phyloP scores from a whole-genome alignment of 345 rosid species.

The thale cress (Arabidopsis thaliana) region DNA sequence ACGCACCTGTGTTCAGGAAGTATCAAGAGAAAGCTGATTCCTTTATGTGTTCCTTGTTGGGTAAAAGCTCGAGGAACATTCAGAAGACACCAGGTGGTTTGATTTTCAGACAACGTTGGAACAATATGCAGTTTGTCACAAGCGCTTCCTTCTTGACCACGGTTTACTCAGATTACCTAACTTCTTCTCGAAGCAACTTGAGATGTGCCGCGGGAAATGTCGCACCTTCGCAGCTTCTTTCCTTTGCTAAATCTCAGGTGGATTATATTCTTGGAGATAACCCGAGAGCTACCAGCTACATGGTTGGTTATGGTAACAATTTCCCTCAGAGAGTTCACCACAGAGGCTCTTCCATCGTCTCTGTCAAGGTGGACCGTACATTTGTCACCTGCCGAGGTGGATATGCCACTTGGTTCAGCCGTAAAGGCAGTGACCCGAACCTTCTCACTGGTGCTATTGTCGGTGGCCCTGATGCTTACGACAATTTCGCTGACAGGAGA shows the following conservation, averaged over 20 bases:
- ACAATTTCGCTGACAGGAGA: conserved; percentile 89
- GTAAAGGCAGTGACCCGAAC: conserved; percentile 85
- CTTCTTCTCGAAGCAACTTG: conserved; percentile 66
- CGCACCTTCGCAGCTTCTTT: conserved; percentile 66
- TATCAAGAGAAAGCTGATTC: conserved; percentile 85
- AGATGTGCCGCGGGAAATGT: conserved; percentile 69
- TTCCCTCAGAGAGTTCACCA: conserved; percentile 93
- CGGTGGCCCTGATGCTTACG: conserved; percentile 97
- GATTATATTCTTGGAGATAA: conserved; percentile 98
- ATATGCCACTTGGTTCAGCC: conserved; percentile 85
- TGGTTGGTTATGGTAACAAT: conserved; percentile 98
- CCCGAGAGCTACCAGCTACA: conserved; percentile 93
- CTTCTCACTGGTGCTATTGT: conserved; percentile 89
- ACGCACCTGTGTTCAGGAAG: conserved; percentile 71
- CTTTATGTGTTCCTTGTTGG: conserved; percentile 87
- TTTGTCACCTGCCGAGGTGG: conserved; percentile 94
- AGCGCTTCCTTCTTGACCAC: conserved; percentile 80
- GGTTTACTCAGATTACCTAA: conserved; percentile 83
- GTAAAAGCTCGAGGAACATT: conserved; percentile 64
- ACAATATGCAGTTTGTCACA: conserved; percentile 96
- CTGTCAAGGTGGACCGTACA: conserved; percentile 62
- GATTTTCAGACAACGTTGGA: conserved; percentile 89
- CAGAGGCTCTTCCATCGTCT: conserved; percentile 89
- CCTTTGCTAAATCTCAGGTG: conserved; percentile 90
- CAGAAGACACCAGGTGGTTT: conserved; percentile 96